Percentiles rank a stretch among this genome's conserved stretches.
These are phyloP conservation scores for Byssoonygena ceratinophila DNA, from an alignment of 2,329 filamentous ascomycete genomes.

Conservation along the genomic window DNA sequence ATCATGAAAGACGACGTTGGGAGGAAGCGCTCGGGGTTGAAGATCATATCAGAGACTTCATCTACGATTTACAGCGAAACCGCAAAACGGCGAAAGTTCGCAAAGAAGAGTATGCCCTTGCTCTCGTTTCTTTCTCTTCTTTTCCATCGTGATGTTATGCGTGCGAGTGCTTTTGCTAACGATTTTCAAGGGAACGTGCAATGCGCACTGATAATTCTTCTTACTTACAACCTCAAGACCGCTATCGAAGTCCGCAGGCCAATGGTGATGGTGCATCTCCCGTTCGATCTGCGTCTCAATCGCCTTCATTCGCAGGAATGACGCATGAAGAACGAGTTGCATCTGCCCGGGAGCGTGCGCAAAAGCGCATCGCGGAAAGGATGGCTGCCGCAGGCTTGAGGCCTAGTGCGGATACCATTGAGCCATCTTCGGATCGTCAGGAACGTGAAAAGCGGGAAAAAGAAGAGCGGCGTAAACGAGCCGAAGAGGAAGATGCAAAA, in stretches of 20 bases:
- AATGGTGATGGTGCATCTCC: constrained; percentile 35
- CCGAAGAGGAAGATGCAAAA: constrained; percentile 85
- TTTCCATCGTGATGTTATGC: neutral
- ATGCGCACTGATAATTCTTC: constrained; percentile 6
- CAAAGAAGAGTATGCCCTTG: constrained; percentile 45
- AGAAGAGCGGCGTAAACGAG: constrained; percentile 74
- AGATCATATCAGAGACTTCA: constrained; percentile 94
- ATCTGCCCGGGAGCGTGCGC: constrained; percentile 93
- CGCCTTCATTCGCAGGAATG: constrained; percentile 71
- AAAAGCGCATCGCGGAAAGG: constrained; percentile 92
- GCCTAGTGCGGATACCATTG: constrained; percentile 64
- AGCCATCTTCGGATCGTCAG: constrained; percentile 70
- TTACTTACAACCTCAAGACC: constrained; percentile 34
- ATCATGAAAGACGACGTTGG: constrained; percentile 89
- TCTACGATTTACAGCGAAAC: constrained; percentile 84
- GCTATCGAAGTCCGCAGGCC: constrained; percentile 45
- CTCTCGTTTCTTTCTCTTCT: neutral
- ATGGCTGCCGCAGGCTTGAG: constrained; percentile 88
- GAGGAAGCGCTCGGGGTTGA: constrained; percentile 93
- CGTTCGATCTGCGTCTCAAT: constrained; percentile 42
- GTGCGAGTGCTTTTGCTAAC: constrained; percentile 1
- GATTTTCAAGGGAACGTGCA: constrained; percentile 10
- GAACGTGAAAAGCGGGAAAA: constrained; percentile 83
- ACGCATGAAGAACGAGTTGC: constrained; percentile 89
- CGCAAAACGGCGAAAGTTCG: constrained; percentile 65